Percentiles rank a stretch among this genome's conserved stretches.
phyloP scores from a whole-genome alignment of 257 asterid species.

The Nicotiana knightiana region DNA sequence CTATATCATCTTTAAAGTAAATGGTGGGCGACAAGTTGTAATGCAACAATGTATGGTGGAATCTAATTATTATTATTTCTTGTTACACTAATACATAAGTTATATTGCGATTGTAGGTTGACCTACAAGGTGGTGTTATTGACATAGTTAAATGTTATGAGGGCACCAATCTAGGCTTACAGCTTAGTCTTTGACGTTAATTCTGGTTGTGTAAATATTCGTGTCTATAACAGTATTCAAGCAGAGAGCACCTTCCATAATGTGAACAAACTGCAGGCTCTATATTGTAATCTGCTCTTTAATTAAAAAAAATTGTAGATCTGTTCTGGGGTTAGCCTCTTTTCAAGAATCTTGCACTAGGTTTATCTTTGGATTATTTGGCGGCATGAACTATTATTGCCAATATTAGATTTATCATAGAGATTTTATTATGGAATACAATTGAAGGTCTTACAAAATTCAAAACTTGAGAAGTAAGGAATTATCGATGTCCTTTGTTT shows the following conservation, averaged over 20 bases:
- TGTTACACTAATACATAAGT: neutral
- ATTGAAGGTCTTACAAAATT: too few relatives aligned
- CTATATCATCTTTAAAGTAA: neutral
- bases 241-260: neutral
- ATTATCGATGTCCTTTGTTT: too few relatives aligned
- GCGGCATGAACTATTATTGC: too few relatives aligned
- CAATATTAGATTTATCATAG: too few relatives aligned
- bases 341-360: neutral
- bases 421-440: too few relatives aligned
- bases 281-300: neutral
- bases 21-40: neutral
- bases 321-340: neutral
- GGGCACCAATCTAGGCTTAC: neutral
- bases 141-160: neutral
- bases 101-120: neutral
- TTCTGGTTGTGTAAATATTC: neutral
- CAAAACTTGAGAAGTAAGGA: too few relatives aligned
- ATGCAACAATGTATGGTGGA: neutral
- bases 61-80: neutral
- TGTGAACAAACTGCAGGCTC: neutral
- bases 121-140: neutral
- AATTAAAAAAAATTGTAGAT: neutral
- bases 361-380: neutral
- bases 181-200: neutral
- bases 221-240: neutral